These are phyloP conservation scores for Rauvolfia tetraphylla DNA, from an alignment of 257 asterid genomes.

Conservation along the genomic window DNA sequence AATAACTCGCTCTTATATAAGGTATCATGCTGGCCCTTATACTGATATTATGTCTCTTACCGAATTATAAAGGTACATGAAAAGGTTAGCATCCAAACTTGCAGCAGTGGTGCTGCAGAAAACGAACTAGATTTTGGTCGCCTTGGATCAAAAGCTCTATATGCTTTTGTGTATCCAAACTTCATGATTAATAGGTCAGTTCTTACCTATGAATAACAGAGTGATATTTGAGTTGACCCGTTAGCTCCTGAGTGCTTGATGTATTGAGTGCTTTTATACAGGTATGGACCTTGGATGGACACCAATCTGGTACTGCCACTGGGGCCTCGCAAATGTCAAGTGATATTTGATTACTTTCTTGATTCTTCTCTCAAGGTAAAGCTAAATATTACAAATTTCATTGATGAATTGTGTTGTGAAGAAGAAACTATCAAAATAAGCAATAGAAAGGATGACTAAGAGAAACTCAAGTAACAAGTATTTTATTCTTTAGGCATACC, in stretches of 20 bases:
- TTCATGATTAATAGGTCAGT: slow-evolving; percentile 88
- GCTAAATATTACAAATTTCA: not conserved
- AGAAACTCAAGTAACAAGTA: not conserved
- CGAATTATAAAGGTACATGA: slow-evolving; percentile 53
- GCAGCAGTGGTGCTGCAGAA: slow-evolving; percentile 38
- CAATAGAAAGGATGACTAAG: not conserved
- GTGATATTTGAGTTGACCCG: not conserved
- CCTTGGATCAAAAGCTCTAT: slow-evolving; percentile 65
- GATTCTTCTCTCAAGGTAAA: slow-evolving; percentile 67
- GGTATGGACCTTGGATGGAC: slow-evolving; percentile 99
- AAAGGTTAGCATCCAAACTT: slow-evolving; percentile 77
- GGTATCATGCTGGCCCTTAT: not conserved
- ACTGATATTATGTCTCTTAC: slow-evolving; percentile 4
- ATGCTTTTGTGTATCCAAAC: slow-evolving; percentile 82
- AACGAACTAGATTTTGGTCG: slow-evolving; percentile 43
- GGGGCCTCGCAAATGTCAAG: slow-evolving; percentile 76
- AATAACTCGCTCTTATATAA: not conserved
- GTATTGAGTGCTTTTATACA: slow-evolving; percentile 19
- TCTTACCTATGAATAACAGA: not conserved
- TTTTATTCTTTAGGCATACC: not conserved
- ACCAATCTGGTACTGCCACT: slow-evolving; percentile 76
- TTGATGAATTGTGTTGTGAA: not conserved
- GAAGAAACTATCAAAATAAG: not conserved
- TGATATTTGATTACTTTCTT: slow-evolving; percentile 79
- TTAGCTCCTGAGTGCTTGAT: not conserved